A percentile compares a stretch with the other conserved stretches of the same genome.
Conservation (phyloP, 2,329 filamentous ascomycete species). For the Colletotrichum melonis region DNA sequence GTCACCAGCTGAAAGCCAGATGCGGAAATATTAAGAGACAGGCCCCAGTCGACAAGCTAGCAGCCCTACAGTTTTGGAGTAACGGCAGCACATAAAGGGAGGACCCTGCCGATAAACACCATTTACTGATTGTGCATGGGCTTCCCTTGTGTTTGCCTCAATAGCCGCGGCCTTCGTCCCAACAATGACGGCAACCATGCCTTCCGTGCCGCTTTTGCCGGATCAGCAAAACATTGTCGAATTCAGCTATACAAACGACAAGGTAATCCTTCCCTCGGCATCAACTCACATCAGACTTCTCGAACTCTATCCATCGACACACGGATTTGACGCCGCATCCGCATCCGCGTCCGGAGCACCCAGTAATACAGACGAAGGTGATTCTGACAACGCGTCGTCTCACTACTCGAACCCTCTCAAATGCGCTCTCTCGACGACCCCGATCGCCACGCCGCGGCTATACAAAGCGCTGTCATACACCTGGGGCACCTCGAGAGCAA, state of each 20-base stretch:
- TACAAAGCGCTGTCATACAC: constrained; percentile 42
- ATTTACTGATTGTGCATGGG: neutral
- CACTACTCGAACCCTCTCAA: constrained; percentile 6
- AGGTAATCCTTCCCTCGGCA: constrained; percentile 18
- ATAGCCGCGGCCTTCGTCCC: constrained; percentile 11
- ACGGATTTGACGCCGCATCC: neutral
- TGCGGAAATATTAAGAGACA: neutral
- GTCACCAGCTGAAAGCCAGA: neutral
- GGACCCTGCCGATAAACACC: constrained; percentile 10
- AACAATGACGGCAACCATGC: constrained; percentile 17
- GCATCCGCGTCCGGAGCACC: neutral
- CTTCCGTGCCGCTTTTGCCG: constrained; percentile 20
- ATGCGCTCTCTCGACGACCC: constrained; percentile 19
- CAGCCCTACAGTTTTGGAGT: neutral
- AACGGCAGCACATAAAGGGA: neutral
- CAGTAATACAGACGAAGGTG: constrained; percentile 7
- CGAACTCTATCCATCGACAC: constrained; percentile 13
- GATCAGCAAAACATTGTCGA: neutral
- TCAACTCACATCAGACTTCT: constrained; percentile 32
- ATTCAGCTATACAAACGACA: constrained; percentile 6
- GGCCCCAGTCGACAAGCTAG: neutral
- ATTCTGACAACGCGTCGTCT: neutral
- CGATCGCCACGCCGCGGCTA: constrained; percentile 27
- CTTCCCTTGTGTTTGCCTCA: neutral
- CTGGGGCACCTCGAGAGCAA: constrained; percentile 36